Conservation (phyloP, 2,329 filamentous ascomycete genomes). For the Cercospora canescens region DNA sequence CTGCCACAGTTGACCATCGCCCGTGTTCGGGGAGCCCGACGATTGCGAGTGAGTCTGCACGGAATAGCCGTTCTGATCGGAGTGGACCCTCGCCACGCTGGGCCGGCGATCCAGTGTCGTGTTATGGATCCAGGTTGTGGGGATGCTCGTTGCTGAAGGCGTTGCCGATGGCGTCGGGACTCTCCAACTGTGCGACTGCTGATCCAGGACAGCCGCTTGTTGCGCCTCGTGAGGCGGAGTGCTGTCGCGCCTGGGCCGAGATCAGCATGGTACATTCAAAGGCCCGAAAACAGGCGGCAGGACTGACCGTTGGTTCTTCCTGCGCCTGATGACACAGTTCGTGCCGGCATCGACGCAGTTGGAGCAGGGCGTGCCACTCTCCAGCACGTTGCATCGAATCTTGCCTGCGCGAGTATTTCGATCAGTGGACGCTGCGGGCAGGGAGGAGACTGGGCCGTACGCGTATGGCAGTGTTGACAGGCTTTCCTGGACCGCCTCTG, state of each 20-base stretch:
- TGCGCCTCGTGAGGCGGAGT: constrained; percentile 24
- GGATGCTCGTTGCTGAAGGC: constrained; percentile 3
- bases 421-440: background rate
- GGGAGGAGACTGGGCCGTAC: background rate
- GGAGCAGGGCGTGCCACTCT: constrained; percentile 23
- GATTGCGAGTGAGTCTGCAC: constrained; percentile 22
- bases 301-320: constrained; percentile 26
- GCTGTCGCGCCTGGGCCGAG: constrained; percentile 22
- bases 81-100: constrained; percentile 6
- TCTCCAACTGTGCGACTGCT: constrained; percentile 24
- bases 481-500: constrained; percentile 24
- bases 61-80: constrained; percentile 17
- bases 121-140: constrained; percentile 10
- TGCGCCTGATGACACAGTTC: constrained; percentile 20
- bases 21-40: constrained; percentile 22
- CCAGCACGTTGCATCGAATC: constrained; percentile 25
- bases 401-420: constrained; percentile 7
- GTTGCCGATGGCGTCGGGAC: constrained; percentile 18
- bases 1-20: constrained; percentile 18
- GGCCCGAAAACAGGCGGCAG: background rate
- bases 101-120: constrained; percentile 13
- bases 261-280: constrained; percentile 4
- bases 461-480: constrained; percentile 26
- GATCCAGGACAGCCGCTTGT: constrained; percentile 20
- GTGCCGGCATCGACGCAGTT: constrained; percentile 26